These are phyloP conservation scores for Pseudoneurospora amorphoporcata DNA, from an alignment of 495 filamentous ascomycete genomes.

Conservation along the genomic window DNA sequence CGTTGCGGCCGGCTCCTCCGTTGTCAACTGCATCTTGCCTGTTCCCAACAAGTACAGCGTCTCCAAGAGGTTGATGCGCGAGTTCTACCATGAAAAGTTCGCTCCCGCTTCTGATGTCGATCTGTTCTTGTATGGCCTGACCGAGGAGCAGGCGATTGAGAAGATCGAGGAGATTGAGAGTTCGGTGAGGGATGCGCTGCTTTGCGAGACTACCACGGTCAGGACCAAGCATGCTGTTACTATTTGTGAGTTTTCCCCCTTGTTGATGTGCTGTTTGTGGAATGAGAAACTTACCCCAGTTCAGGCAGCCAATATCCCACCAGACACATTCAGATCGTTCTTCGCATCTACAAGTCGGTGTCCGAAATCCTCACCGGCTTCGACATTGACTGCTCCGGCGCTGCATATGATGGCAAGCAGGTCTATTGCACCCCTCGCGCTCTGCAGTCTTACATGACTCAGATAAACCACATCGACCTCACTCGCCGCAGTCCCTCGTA, in stretches of 20 bases:
- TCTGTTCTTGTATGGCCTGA: conserved; percentile 70
- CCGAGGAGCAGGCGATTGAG: conserved; percentile 59
- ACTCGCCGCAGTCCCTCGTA: conserved; percentile 72
- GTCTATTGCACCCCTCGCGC: conserved; percentile 64
- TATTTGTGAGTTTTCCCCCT: conserved; percentile 36
- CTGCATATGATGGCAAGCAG: conserved; percentile 66
- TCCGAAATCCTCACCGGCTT: conserved; percentile 78
- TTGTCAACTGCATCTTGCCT: conserved; percentile 62
- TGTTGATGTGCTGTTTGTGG: not conserved
- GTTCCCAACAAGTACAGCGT: conserved; percentile 53
- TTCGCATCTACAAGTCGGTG: conserved; percentile 70
- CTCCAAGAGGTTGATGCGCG: conserved; percentile 54
- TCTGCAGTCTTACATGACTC: conserved; percentile 64
- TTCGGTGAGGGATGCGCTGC: conserved; percentile 56
- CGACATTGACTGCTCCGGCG: conserved; percentile 74
- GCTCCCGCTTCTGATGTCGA: conserved; percentile 78
- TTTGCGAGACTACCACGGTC: conserved; percentile 65
- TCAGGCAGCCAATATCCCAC: conserved; percentile 65
- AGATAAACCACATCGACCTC: conserved; percentile 70
- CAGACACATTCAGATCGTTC: conserved; percentile 71
- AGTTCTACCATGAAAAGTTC: conserved; percentile 70
- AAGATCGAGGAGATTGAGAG: conserved; percentile 74
- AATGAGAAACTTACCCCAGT: not conserved
- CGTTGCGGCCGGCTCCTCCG: conserved; percentile 65
- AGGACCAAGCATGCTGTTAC: conserved; percentile 78